Conservation (phyloP, 2,329 filamentous ascomycete genomes). For the Sporothrix humicola region DNA sequence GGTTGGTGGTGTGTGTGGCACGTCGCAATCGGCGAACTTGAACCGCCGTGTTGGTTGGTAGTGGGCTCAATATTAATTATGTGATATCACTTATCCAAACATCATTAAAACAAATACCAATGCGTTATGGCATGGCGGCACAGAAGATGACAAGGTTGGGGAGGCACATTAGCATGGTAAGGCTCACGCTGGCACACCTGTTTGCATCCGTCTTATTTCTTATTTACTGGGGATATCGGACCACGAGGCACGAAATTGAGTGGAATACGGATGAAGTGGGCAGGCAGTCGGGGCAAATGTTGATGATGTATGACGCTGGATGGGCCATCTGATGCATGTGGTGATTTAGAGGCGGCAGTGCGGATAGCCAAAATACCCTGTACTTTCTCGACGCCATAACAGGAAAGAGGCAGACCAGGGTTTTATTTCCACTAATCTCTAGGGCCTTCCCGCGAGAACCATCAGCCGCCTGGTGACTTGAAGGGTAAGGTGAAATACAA, state of each 20-base stretch:
- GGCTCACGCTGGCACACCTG: conserved; percentile 8
- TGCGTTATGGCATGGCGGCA: neutral
- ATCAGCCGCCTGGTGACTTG: too few species aligned
- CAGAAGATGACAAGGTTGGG: neutral
- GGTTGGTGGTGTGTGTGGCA: neutral
- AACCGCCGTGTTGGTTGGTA: neutral
- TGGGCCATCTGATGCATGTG: neutral
- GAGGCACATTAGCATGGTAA: neutral
- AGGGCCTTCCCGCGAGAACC: too few species aligned
- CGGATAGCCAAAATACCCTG: neutral
- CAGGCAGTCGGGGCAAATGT: neutral
- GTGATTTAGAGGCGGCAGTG: neutral
- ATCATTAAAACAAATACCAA: neutral
- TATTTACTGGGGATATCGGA: neutral
- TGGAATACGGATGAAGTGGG: neutral
- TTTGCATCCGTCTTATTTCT: neutral
- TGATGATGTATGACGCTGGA: neutral
- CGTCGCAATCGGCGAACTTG: conserved; percentile 5
- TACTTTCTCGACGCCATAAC: too few species aligned
- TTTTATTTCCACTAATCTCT: too few species aligned
- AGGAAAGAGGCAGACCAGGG: too few species aligned
- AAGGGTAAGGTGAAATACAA: neutral
- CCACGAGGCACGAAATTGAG: neutral
- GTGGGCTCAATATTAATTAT: neutral
- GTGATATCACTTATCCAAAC: neutral